Evolutionary conservation across 2,329 filamentous ascomycete species (phyloP), one percentile per base, ranked within the genome.

Genomic region (Curvularia sp.): DNA sequence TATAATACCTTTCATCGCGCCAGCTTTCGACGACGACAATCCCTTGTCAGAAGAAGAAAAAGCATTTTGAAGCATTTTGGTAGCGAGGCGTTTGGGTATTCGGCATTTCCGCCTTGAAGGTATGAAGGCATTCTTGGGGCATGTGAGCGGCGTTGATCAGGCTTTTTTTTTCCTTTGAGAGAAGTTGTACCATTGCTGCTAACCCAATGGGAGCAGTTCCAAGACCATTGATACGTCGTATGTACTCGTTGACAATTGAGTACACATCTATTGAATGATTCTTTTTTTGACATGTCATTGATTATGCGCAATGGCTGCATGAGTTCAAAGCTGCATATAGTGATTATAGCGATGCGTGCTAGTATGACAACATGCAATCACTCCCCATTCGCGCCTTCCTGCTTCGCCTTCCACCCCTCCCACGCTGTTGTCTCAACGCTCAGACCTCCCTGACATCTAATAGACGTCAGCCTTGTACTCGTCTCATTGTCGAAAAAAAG

Each of bases 391-490:
- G 18, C 57, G 42, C 48, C 48, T 59, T 56, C 35, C 49, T 67
- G 72, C 55, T 51, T 57, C 41, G 71, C 74, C 66, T 77, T 77
- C 65, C 78, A 72, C 24, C 72, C 79, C 69, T 88, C 86, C 85
- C 84, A 87, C 49, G 81, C 79, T 35, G 86, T 89, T 33, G 86
- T 88, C 73, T 89, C 86, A 13, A 88, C 84, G 47, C 81, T 85
- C 65, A 87, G 71, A 20, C 84, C 84, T 65, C 81, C 78, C 26
- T 80, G 81, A 71, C 85, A 83, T 64, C 80, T 84, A 64, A 8
- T 24, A 41, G 24, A 13, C 7, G 15, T 58, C 26, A 58, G 56
- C 20, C 4, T 50, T 42, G 30, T 4, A 13, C 18, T 15, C 24
- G 12, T 13, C 10, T 35, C 35, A 15, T 5, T 6, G 15, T 8